phyloP scores from a whole-genome alignment of 129 eudicot species.

The Calendula officinalis region DNA sequence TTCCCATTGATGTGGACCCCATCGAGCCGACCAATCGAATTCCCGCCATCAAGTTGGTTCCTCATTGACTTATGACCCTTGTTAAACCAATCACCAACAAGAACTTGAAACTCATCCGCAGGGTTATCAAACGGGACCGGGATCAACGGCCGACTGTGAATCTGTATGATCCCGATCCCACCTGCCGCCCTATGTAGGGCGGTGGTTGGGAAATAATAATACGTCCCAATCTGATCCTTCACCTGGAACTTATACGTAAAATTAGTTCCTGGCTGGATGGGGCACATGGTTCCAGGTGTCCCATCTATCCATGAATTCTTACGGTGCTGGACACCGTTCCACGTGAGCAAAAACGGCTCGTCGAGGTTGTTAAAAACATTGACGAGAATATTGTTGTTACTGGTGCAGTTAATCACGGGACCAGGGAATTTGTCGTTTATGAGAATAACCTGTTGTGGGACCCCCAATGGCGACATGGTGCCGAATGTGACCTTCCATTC shows the following conservation, averaged over 20 bases:
- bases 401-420: constrained; percentile 73
- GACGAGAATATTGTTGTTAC: constrained; percentile 73
- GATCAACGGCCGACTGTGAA: constrained; percentile 69
- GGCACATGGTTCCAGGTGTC: constrained; percentile 83
- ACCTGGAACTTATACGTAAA: constrained; percentile 80
- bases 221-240: constrained; percentile 88
- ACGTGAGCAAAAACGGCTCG: constrained; percentile 75
- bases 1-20: constrained; percentile 78
- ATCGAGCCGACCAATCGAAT: constrained; percentile 63
- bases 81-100: constrained; percentile 90
- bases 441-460: constrained; percentile 71
- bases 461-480: constrained; percentile 68
- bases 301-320: constrained; percentile 93
- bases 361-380: constrained; percentile 74
- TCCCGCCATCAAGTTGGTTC: constrained; percentile 58
- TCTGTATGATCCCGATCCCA: constrained; percentile 53
- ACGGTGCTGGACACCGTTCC: constrained; percentile 83
- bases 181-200: constrained; percentile 64
- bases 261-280: constrained; percentile 73
- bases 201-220: constrained; percentile 66
- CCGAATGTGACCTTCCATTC: constrained; percentile 79
- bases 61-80: constrained; percentile 60
- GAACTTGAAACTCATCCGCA: constrained; percentile 54
- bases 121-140: constrained; percentile 75
- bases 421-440: constrained; percentile 82